phyloP scores from a whole-genome alignment of 179 eudicot species.

The Carnegiea gigantea region DNA sequence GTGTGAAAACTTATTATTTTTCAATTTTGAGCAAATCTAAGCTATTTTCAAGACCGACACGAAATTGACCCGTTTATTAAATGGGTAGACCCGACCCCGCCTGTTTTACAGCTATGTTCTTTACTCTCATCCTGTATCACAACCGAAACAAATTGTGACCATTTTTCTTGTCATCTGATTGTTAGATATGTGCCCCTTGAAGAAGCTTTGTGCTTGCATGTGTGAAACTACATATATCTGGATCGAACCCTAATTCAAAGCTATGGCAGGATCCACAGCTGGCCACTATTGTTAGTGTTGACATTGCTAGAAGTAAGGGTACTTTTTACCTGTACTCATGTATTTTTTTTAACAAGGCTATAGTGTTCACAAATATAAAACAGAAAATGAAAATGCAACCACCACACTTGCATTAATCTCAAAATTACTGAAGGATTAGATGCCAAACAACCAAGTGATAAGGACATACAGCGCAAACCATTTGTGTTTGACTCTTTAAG shows the following conservation, averaged over 20 bases:
- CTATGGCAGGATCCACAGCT: neutral
- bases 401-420: neutral
- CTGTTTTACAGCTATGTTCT: no score
- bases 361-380: neutral
- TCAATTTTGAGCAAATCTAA: no score
- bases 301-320: neutral
- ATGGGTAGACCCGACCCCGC: no score
- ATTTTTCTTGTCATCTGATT: neutral
- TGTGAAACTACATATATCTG: neutral
- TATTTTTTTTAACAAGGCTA: neutral
- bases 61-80: no score
- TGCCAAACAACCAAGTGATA: neutral
- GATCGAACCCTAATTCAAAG: neutral
- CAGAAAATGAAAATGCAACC: slow-evolving; percentile 3
- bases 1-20: no score
- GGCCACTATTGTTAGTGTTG: neutral
- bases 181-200: neutral
- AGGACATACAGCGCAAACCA: slow-evolving; percentile 64
- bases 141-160: neutral
- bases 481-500: slow-evolving; percentile 52
- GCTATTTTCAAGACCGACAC: no score
- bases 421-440: neutral
- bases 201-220: neutral
- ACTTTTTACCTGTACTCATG: neutral
- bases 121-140: no score